Conservation (phyloP, 192 early-diverging fungal genomes). For the Backusella sp. region DNA sequence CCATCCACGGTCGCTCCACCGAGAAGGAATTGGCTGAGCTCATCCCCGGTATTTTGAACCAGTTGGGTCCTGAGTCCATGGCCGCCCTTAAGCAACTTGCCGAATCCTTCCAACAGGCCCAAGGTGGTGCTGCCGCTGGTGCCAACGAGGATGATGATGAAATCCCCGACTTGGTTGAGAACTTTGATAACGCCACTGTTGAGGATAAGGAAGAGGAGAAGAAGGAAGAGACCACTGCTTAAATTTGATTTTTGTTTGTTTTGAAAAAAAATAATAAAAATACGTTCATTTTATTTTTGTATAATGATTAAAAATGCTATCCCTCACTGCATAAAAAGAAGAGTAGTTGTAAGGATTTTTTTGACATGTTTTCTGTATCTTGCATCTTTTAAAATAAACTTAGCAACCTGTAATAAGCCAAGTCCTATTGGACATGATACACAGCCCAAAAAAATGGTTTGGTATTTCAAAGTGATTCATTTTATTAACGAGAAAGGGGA, state of each 20-base stretch:
- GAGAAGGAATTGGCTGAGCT: slow-evolving; percentile 87
- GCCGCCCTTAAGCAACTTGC: slow-evolving; percentile 84
- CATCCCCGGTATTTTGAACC: slow-evolving; percentile 74
- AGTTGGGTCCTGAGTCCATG: slow-evolving; percentile 89
- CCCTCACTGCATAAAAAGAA: not conserved
- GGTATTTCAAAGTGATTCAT: not conserved
- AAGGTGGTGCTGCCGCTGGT: slow-evolving; percentile 48
- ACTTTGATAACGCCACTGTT: slow-evolving; percentile 53
- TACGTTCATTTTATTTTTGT: not conserved
- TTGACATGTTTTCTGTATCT: not conserved
- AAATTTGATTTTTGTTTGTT: not conserved
- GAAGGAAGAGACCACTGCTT: slow-evolving; percentile 17
- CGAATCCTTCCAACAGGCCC: slow-evolving; percentile 75
- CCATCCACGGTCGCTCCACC: slow-evolving; percentile 82
- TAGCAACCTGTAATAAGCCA: too few relatives aligned
- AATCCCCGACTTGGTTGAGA: slow-evolving; percentile 90
- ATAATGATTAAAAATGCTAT: not conserved
- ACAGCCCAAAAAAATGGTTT: not conserved
- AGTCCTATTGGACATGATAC: too few relatives aligned
- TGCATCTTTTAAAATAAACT: too few relatives aligned
- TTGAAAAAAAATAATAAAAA: not conserved
- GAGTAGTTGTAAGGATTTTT: not conserved
- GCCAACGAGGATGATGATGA: slow-evolving; percentile 79
- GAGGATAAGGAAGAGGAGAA: slow-evolving; percentile 52
- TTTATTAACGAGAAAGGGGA: not conserved